Percentiles rank a stretch among this genome's conserved stretches.
These are phyloP conservation scores for Rhododendron henanense DNA, from an alignment of 148 eudicot genomes.

Conservation along the genomic window DNA sequence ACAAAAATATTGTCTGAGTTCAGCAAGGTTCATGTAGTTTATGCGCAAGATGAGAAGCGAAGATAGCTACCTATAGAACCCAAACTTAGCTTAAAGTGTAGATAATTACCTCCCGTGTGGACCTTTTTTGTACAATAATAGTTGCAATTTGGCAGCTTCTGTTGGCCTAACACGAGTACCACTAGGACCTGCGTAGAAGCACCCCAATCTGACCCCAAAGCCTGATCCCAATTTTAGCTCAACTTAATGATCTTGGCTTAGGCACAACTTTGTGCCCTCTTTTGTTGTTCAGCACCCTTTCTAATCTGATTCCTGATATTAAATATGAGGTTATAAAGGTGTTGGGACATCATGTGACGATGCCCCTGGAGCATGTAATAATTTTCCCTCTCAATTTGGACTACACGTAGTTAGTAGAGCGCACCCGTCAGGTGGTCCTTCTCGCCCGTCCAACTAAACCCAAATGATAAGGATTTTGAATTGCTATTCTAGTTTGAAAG, in stretches of 20 bases:
- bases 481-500: not conserved
- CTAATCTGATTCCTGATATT: not conserved
- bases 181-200: not conserved
- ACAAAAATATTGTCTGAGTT: not conserved
- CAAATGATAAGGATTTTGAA: too few relatives aligned
- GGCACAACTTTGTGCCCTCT: not conserved
- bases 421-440: not conserved
- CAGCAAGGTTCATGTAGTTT: not conserved
- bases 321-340: not conserved
- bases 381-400: not conserved
- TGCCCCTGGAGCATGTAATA: not conserved
- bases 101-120: not conserved
- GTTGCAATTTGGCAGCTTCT: not conserved
- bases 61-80: not conserved
- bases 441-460: not conserved
- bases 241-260: not conserved
- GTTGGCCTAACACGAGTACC: not conserved
- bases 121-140: not conserved
- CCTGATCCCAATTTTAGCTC: not conserved
- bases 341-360: not conserved
- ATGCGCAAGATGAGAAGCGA: not conserved
- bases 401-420: not conserved
- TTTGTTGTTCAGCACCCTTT: not conserved
- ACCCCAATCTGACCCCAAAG: not conserved
- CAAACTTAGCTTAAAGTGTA: not conserved